Base-by-base conservation (phyloP, 2,329 filamentous ascomycete species). In the Pseudonectria buxi region DNA sequence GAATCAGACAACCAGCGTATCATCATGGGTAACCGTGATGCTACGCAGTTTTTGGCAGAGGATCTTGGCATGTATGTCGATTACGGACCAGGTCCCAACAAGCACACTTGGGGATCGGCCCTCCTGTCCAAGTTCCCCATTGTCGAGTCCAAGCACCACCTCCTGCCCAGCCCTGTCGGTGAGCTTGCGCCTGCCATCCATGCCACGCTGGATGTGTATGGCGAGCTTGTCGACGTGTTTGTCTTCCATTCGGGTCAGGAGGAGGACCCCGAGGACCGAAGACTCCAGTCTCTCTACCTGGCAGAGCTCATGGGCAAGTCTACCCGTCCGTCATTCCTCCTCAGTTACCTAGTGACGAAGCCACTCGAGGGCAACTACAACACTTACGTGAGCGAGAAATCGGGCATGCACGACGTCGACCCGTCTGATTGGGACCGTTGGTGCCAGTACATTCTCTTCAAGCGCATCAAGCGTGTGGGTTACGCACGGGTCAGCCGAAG, bases 161-260 rank as follows among this genome's bases (percentile, higher is more conserved):
- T 98, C 10, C 76, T 96, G 4, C 92, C 92, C 12, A 92, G 84
- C 11, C 92, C 92, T 0, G 89, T 94, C 2, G 92, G 92, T 40
- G 92, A 98, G 61, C 75, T 98, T 24, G 92, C 92, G 1, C 92
- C 92, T 2, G 90, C 90, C 7, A 96, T 98, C 46, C 86, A 95
- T 54, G 92, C 92, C n/a, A 96, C 92, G 0, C 72, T 98, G 24
- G 84, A 95, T 54, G 85, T 89, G 30, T 95, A 96, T 58, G 92
- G 88, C 32, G 81, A 88, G 50, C 67, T 86, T 34, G 76, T 98
- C 9, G 92, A 98, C 51, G 84, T 96, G 3, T 94, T 95, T 44
- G 92, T 98, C 36, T 98, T 98, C 77, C 92, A 98, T 67, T 96
- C 90, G 1, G 92, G 92, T 10, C 92, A 98, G 58, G 90, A 98